A percentile compares a stretch with the other conserved stretches of the same genome.
Evolutionary conservation across 352 stramenopile species (phyloP).

Genomic region (Thalassiosira mediterranea): DNA sequence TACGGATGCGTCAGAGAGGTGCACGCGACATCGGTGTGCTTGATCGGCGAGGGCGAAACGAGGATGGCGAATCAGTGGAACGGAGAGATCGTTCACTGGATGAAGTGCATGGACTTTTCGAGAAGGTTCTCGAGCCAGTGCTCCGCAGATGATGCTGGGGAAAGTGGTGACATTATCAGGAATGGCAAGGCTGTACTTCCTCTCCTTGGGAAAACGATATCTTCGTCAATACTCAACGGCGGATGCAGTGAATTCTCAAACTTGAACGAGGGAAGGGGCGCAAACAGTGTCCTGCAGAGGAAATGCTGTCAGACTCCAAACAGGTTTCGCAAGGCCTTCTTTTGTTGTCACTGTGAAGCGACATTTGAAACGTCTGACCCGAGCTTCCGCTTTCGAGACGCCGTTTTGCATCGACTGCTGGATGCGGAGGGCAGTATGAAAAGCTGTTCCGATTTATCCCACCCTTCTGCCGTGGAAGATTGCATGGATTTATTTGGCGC

Average conservation of each 20-base stretch:
- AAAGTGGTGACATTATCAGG: conserved; percentile 4
- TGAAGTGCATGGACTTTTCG: conserved; percentile 51
- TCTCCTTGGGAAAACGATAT: conserved; percentile 32
- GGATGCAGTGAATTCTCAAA: conserved; percentile 6
- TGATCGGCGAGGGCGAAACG: conserved; percentile 20
- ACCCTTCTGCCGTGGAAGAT: conserved; percentile 31
- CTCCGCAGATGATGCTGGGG: neutral
- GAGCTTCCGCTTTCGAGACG: conserved; percentile 68
- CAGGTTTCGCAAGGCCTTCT: conserved; percentile 43
- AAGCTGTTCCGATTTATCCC: conserved; percentile 8
- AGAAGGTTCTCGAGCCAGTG: no score
- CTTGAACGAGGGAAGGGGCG: no score
- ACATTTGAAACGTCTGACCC: conserved; percentile 67
- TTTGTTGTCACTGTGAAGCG: conserved; percentile 77
- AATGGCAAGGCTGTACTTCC: conserved; percentile 45
- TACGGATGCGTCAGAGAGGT: conserved; percentile 59
- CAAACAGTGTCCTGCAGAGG: conserved; percentile 51
- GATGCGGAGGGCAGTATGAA: conserved; percentile 49
- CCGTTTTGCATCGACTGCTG: conserved; percentile 61
- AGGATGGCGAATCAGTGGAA: conserved; percentile 37
- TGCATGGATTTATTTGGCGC: conserved; percentile 29
- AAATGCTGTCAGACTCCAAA: conserved; percentile 41
- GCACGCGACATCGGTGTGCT: conserved; percentile 52
- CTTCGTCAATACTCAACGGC: conserved; percentile 16
- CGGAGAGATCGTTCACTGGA: conserved; percentile 52